Base-by-base conservation (phyloP, 106 monocot species). In the Dendrobium officinale region DNA sequence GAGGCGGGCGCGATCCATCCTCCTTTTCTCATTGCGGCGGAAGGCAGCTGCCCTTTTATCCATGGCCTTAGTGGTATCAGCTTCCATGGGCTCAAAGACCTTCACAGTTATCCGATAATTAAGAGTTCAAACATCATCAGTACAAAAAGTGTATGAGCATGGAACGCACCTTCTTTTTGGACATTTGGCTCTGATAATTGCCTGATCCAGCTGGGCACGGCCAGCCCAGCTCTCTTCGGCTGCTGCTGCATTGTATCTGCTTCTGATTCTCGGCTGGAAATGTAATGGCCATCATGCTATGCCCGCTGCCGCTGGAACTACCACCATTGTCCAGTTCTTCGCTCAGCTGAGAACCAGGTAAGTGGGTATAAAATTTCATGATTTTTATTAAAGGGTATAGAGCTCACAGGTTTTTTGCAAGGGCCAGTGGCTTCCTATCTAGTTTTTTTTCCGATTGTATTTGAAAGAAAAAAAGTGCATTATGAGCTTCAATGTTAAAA, bases 11-110 rank as follows among this genome's bases (percentile, higher is more conserved):
- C 78, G 81, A 47, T 84, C 81, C 68, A 33, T 42, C 75, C 79
- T 78, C 76, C 75, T 81, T 78, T 79, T 75, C 55, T 87, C 79
- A 6, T 84, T 68, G 59, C 77, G 27, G 77, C 74, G 54, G 49
- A 43, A 51, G 33, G 64, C 31, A 31, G 66, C 80, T 45, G 75
- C 22, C 19, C 49, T 80, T 49, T 77, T 51, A 54, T 82, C 54
- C 79, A 42, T 68, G 0, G 79, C 55, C 2, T 79, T 77, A 22
- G 72, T 17, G 17, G 55, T 79, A 19, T 31, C 79, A 75, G 75
- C 75, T 9, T 33, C 17, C 72, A 72, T 82, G 67, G 42, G 3
- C 4, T 82, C 84, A 79, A 73, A 54, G 51, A 13, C 55, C 80
- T 80, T 68, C 9, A 67, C 27, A 43, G 6, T 20, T 9, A 5